Base-by-base conservation (phyloP, 805 yeast genomes). In the Lipomyces chichibuensis region DNA sequence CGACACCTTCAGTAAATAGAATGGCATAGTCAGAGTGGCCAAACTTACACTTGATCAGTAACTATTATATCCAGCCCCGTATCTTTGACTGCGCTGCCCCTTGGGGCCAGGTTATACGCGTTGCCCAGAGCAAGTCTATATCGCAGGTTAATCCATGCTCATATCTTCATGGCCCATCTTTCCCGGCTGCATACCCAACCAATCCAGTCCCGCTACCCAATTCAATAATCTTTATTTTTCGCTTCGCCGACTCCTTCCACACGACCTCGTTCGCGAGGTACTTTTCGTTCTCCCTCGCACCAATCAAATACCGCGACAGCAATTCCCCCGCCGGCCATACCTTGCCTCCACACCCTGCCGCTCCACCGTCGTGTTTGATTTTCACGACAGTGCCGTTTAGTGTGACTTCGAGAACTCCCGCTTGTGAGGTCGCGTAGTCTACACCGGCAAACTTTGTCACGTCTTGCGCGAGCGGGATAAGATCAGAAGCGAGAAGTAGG, bases 301-400 rank as follows among this genome's bases (percentile, higher is more conserved):
- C 67, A 57, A 75, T 72, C 65, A 84, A 67, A 66, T 84, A 85
- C 52, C 82, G 77, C 14, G 87, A 80, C 23, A 85, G 76, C 57
- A 85, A 76, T 63, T 85, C 86, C 20, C 88, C 89, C 9, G 88
- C 87, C 1, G 86, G 80, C 89, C 89, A 85, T 3, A 85, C 78
- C 65, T 84, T 83, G 2, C 89, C 89, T n/a, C 89, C 89, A 74
- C 88, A 86, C 1, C 89, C 89, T 4, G 81, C 74, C 0, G 81
- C 84, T 7, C 88, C 88, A 52, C 88, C 88, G 71, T 86, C 88
- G 69, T 84, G 86, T 65, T 77, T 78, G 33, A 85, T 80, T 69
- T 78, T 73, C 17, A 69, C 67, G n/a, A 25, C 5, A 27, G 33
- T 51, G 29, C 67, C 71, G 35, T 62, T 59, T 20, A 69, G 52